Evolutionary conservation across 352 stramenopile species (phyloP), one percentile per base, ranked within the genome.

Genomic region (Plasmopara muralis): DNA sequence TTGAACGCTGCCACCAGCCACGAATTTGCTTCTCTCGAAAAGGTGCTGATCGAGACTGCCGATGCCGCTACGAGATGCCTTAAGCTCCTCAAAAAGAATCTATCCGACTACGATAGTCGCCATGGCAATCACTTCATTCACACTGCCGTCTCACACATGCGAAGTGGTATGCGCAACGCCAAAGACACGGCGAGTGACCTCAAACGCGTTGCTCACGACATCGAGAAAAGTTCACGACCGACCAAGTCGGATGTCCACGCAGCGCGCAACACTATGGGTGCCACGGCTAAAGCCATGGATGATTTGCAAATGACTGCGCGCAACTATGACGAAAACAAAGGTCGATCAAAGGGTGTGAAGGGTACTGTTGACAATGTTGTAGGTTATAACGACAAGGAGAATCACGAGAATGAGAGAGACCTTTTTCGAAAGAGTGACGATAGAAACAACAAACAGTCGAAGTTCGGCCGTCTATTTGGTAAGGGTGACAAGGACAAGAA

Each of bases 241-340:
- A 47, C 37, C 15, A 40, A 61, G 47, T 41, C 53, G 7, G 53
- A 61, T 28, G 30, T 61, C 33, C 40, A 16, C 20, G 40, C 46
- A 2, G 53, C 53, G 2, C 53, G 47, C 40, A 61, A 50, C 42
- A 55, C 30, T 25, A 61, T 61, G 53, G 46, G 40, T 29, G 41
- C 46, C 9, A 55, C 46, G 31, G 46, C 46, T 18, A 61, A 55
- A 35, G 53, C 53, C 31, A 61, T 61, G 53, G 53, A 61, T 18
- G 31, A 55, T 9, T 9, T 61, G 40, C 49, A 50, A 14, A 55
- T 35, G 30, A 61, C 53, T 9, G 53, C 53, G 16, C 53, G 53
- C 53, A 61, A 55, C 40, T 61, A 61, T 34, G 53, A 61, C 34
- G 30, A 55, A 46, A 46, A 53, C 33, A 64, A 64, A n/a, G 57